phyloP scores from a whole-genome alignment of 176 grass and related monocot genomes.

The Elaeis guineensis region DNA sequence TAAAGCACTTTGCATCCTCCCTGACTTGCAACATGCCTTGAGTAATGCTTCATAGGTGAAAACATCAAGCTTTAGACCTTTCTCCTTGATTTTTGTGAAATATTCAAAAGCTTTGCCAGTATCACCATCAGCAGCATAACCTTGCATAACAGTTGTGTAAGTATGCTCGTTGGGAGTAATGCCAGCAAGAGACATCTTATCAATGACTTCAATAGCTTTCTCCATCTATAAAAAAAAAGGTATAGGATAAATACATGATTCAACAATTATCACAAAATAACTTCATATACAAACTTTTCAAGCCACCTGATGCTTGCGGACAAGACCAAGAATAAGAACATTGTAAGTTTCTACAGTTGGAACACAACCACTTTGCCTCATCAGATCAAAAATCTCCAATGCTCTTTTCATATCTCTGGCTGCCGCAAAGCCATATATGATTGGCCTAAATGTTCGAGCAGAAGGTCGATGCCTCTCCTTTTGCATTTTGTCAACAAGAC shows the following conservation, averaged over 20 bases:
- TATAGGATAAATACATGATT: neutral
- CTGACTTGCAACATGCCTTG: constrained; percentile 94
- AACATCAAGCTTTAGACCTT: constrained; percentile 67
- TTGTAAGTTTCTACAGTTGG: constrained; percentile 88
- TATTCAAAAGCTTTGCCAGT: constrained; percentile 86
- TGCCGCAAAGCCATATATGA: constrained; percentile 87
- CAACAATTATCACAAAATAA: neutral
- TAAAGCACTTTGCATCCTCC: constrained; percentile 91
- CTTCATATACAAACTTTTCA: too few species aligned
- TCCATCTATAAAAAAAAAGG: constrained; percentile 48
- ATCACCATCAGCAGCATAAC: constrained; percentile 73
- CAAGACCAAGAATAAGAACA: constrained; percentile 85
- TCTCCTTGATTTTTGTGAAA: constrained; percentile 86
- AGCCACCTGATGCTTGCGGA: constrained; percentile 73
- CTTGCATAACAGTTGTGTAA: constrained; percentile 89
- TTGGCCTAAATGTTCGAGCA: constrained; percentile 86
- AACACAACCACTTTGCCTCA: constrained; percentile 63
- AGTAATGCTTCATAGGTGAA: constrained; percentile 88
- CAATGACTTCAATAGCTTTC: constrained; percentile 70
- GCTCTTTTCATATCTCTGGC: constrained; percentile 75
- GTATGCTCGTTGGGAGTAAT: constrained; percentile 68
- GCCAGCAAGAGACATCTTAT: constrained; percentile 63
- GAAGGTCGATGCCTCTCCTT: constrained; percentile 68
- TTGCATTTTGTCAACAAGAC: constrained; percentile 83
- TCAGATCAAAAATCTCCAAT: constrained; percentile 72